A percentile compares a stretch with the other conserved stretches of the same genome.
These are phyloP conservation scores for Paraconiothyrium sp. DNA, from an alignment of 2,329 filamentous ascomycete genomes.

Conservation along the genomic window DNA sequence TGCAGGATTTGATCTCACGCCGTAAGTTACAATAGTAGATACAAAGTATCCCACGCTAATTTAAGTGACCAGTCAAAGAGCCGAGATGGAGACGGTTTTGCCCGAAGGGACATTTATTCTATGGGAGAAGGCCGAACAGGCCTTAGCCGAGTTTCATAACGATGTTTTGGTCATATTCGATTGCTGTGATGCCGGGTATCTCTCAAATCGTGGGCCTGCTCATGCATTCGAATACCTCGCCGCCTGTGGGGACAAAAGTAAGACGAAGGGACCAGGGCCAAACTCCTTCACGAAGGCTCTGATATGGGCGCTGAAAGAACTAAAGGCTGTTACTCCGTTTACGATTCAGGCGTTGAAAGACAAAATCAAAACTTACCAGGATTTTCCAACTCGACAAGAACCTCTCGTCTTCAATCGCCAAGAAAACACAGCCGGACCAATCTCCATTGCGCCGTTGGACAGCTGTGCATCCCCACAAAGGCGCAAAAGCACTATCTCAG, in stretches of 20 bases:
- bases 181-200: constrained; percentile 30
- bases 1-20: constrained; percentile 11
- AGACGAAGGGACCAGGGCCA: constrained; percentile 1
- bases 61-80: not conserved
- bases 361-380: constrained; percentile 1
- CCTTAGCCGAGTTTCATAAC: constrained; percentile 15
- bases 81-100: not conserved
- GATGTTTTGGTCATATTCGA: constrained; percentile 38
- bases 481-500: not conserved
- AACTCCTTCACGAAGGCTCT: constrained; percentile 21
- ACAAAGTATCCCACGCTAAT: not conserved
- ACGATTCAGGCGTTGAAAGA: constrained; percentile 4
- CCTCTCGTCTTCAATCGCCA: constrained; percentile 15
- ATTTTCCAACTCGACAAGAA: constrained; percentile 14
- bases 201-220: constrained; percentile 12
- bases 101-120: constrained; percentile 14
- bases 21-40: constrained; percentile 10
- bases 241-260: constrained; percentile 12
- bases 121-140: constrained; percentile 26
- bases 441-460: constrained; percentile 10
- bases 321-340: constrained; percentile 11
- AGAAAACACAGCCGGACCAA: constrained; percentile 11
- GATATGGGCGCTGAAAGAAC: constrained; percentile 20
- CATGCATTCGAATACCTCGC: constrained; percentile 18
- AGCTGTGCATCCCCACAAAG: not conserved